phyloP scores from a whole-genome alignment of 352 stramenopile species.

The Phytophthora nicotianae region DNA sequence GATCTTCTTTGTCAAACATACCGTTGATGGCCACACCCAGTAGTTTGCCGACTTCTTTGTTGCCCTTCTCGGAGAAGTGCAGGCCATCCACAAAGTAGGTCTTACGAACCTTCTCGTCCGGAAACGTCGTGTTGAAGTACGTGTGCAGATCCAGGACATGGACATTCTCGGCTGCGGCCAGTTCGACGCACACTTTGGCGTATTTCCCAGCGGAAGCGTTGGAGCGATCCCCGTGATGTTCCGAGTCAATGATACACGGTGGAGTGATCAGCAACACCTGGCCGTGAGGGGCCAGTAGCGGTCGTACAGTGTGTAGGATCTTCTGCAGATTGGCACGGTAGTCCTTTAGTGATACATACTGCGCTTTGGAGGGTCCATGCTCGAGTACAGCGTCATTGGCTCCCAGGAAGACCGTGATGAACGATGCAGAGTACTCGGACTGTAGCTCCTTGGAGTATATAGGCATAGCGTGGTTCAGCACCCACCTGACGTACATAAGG shows the following conservation, averaged over 20 bases:
- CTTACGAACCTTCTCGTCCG: constrained; percentile 35
- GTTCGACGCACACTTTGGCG: constrained; percentile 47
- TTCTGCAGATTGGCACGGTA: constrained; percentile 51
- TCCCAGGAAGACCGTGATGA: constrained; percentile 63
- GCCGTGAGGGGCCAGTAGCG: constrained; percentile 25
- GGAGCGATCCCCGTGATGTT: constrained; percentile 43
- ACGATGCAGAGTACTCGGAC: constrained; percentile 32
- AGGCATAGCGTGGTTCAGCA: constrained; percentile 38
- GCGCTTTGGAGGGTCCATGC: constrained; percentile 34
- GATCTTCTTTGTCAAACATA: constrained; percentile 35
- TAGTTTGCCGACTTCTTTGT: constrained; percentile 40
- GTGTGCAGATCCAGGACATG: constrained; percentile 57
- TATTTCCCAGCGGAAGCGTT: constrained; percentile 54
- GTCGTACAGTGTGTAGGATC: constrained; percentile 35
- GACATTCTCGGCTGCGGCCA: constrained; percentile 41
- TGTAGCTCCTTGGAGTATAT: constrained; percentile 42
- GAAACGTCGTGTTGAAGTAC: constrained; percentile 51
- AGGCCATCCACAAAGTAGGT: constrained; percentile 52
- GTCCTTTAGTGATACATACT: constrained; percentile 53
- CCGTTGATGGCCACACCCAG: constrained; percentile 34
- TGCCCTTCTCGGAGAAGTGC: constrained; percentile 60
- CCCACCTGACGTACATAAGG: constrained; percentile 11
- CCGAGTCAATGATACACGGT: constrained; percentile 46
- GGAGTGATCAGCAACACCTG: constrained; percentile 44
- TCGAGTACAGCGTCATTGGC: constrained; percentile 66